Conservation (phyloP, 1,284 basidiomycete genomes). For the Pseudozyma tsukubaensis region DNA sequence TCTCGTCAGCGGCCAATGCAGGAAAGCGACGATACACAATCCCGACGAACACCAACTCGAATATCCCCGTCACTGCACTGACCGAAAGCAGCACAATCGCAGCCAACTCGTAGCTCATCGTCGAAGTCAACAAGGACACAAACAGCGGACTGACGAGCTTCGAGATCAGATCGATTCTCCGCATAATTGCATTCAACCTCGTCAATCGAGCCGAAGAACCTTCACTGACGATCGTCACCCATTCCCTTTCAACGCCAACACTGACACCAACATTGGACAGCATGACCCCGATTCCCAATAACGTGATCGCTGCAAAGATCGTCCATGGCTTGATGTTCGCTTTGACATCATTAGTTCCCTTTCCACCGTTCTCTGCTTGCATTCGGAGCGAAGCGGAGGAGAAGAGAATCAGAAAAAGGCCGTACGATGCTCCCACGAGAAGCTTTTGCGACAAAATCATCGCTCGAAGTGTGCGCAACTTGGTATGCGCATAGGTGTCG, state of each 20-base stretch:
- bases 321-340: constrained; percentile 47
- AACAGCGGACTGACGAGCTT: constrained; percentile 75
- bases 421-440: constrained; percentile 70
- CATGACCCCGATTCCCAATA: constrained; percentile 68
- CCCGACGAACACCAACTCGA: constrained; percentile 55
- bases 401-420: constrained; percentile 69
- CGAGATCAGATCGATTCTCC: constrained; percentile 74
- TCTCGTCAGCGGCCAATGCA: constrained; percentile 39
- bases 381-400: constrained; percentile 28
- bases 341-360: constrained; percentile 18
- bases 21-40: constrained; percentile 55
- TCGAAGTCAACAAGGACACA: constrained; percentile 72
- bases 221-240: constrained; percentile 72
- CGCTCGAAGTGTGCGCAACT: constrained; percentile 70
- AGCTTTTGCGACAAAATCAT: constrained; percentile 72
- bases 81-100: constrained; percentile 51
- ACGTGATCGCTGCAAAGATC: constrained; percentile 70
- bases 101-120: constrained; percentile 43
- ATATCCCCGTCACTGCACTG: constrained; percentile 41
- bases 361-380: constrained; percentile 50
- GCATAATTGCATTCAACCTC: constrained; percentile 67
- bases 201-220: constrained; percentile 51
- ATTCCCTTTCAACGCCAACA: constrained; percentile 75
- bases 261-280: constrained; percentile 72
- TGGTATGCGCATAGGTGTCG: constrained; percentile 69